These are phyloP conservation scores for Rhododendron henanense DNA, from an alignment of 148 eudicot genomes.

Conservation along the genomic window DNA sequence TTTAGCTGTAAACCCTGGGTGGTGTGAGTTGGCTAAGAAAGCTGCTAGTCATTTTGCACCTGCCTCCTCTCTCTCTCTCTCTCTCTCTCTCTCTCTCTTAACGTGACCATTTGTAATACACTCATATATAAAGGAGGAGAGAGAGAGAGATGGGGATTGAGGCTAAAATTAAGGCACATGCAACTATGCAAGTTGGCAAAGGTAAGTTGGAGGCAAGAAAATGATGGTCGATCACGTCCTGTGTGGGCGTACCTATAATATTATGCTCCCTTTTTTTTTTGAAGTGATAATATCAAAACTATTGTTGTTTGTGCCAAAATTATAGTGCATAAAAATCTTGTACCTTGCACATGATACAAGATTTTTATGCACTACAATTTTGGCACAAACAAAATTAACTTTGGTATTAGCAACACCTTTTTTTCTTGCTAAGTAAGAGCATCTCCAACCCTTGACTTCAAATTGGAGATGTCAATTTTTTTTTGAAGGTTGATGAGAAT, in stretches of 20 bases:
- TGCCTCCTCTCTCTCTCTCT: not conserved
- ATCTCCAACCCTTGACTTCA: too few relatives aligned
- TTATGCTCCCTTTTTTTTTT: not conserved
- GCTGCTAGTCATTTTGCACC: not conserved
- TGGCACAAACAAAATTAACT: too few relatives aligned
- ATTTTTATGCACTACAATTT: too few relatives aligned
- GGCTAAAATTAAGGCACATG: not conserved
- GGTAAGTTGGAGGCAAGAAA: slow-evolving; percentile 26
- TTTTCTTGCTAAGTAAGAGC: too few relatives aligned
- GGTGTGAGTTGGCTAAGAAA: slow-evolving; percentile 20
- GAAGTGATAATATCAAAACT: too few relatives aligned
- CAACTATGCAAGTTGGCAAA: slow-evolving; percentile 17
- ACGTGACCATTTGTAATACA: not conserved
- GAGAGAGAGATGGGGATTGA: not conserved
- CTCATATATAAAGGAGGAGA: too few relatives aligned
- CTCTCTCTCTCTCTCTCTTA: not conserved
- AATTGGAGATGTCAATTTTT: too few relatives aligned
- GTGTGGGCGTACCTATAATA: not conserved
- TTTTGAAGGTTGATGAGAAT: too few relatives aligned
- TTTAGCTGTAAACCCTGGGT: slow-evolving; percentile 23
- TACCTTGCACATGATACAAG: too few relatives aligned
- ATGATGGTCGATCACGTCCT: slow-evolving; percentile 18
- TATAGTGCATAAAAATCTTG: too few relatives aligned
- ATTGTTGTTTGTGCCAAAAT: too few relatives aligned
- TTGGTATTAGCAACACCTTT: too few relatives aligned